Evolutionary conservation across 75 land plant genomes (phyloP).

Genomic region (Cunninghamia lanceolata): DNA sequence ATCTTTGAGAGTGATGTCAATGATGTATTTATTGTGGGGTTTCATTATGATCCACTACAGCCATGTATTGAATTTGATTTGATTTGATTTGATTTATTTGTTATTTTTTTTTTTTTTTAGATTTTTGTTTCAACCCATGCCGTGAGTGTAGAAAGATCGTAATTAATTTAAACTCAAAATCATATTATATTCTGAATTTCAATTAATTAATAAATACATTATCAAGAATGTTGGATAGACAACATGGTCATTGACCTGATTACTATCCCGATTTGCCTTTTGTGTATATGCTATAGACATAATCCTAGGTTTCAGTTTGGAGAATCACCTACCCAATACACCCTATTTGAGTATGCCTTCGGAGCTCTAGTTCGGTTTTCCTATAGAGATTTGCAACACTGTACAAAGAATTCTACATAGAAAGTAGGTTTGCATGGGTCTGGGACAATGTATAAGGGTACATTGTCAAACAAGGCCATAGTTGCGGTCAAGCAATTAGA

Average conservation of each 20-base stretch:
- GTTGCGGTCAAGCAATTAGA: constrained; percentile 38
- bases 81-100: no score
- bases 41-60: no score
- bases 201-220: no score
- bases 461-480: neutral
- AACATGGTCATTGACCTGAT: neutral
- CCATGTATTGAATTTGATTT: no score
- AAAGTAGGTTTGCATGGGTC: constrained; percentile 19
- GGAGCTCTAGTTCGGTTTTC: constrained; percentile 27
- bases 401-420: constrained; percentile 17
- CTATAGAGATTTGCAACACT: constrained; percentile 13
- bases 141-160: no score
- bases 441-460: constrained; percentile 3
- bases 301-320: neutral
- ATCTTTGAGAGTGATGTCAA: no score
- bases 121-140: no score
- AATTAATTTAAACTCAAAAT: no score
- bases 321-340: neutral
- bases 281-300: neutral
- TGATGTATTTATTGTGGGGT: no score
- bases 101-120: no score
- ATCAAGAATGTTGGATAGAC: no score
- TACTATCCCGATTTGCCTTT: neutral
- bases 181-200: no score
- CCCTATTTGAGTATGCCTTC: constrained; percentile 18